phyloP scores from a whole-genome alignment of 305 asterid species.

The Galium porrigens region DNA sequence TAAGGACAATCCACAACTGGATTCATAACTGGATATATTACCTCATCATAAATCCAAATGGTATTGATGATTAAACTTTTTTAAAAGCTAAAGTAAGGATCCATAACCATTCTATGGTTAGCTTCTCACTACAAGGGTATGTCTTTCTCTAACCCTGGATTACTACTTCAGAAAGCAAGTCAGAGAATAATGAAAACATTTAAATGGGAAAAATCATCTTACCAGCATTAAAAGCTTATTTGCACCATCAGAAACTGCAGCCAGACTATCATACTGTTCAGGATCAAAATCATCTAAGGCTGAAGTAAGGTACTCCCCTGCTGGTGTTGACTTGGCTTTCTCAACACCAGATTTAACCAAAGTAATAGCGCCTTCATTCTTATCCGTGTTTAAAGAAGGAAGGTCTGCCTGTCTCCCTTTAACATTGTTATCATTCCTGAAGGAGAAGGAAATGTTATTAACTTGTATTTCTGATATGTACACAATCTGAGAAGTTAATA shows the following conservation, averaged over 20 bases:
- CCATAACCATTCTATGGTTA: no score
- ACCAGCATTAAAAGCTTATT: conserved; percentile 99
- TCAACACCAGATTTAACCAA: conserved; percentile 66
- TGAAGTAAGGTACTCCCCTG: conserved; percentile 95
- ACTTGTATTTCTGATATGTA: conserved; percentile 9
- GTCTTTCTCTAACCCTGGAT: neutral
- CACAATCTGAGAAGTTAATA: conserved; percentile 19
- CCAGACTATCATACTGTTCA: conserved; percentile 86
- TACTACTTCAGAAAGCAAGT: neutral
- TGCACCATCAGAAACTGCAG: conserved; percentile 98
- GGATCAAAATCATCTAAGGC: conserved; percentile 93
- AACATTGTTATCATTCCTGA: conserved; percentile 47
- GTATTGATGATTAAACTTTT: neutral
- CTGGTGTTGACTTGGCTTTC: conserved; percentile 76
- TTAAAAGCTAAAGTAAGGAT: neutral
- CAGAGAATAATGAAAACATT: neutral
- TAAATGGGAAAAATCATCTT: conserved; percentile 15
- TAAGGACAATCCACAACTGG: neutral
- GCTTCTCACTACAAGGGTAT: neutral
- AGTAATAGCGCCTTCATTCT: conserved; percentile 54
- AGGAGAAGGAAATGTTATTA: conserved; percentile 5
- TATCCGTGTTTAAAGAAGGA: conserved; percentile 36
- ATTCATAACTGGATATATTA: neutral
- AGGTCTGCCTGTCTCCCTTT: conserved; percentile 48
- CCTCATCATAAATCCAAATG: neutral